A percentile compares a stretch with the other conserved stretches of the same genome.
Evolutionary conservation across 2,329 filamentous ascomycete species (phyloP).

Genomic region (Botryotinia calthae): DNA sequence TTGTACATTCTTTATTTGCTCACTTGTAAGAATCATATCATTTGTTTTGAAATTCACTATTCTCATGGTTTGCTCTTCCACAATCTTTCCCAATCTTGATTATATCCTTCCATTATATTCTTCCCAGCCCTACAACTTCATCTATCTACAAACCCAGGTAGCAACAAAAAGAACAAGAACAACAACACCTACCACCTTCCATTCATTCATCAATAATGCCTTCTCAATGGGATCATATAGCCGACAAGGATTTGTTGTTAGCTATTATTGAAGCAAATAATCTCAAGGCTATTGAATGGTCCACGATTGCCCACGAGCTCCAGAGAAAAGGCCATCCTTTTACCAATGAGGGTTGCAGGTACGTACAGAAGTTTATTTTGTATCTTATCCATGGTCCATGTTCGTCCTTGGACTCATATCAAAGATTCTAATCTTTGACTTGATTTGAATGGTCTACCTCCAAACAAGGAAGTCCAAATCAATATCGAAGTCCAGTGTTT

Average conservation of each 20-base stretch:
- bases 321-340: constrained; percentile 31
- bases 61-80: background rate
- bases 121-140: background rate
- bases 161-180: background rate
- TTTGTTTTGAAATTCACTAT: constrained; percentile 2
- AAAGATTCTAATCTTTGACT: background rate
- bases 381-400: background rate
- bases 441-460: background rate
- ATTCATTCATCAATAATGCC: background rate
- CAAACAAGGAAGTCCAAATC: background rate
- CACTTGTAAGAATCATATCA: background rate
- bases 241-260: constrained; percentile 36
- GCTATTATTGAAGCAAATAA: constrained; percentile 34
- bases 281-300: constrained; percentile 33
- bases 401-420: background rate
- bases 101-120: background rate
- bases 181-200: background rate
- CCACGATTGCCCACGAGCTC: constrained; percentile 28
- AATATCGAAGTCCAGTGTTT: background rate
- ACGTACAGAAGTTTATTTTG: constrained; percentile 21
- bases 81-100: background rate
- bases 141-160: background rate
- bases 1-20: background rate
- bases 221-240: constrained; percentile 31
- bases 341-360: constrained; percentile 37